Conservation (phyloP, 305 asterid species). For the Fraxinus sp. region DNA sequence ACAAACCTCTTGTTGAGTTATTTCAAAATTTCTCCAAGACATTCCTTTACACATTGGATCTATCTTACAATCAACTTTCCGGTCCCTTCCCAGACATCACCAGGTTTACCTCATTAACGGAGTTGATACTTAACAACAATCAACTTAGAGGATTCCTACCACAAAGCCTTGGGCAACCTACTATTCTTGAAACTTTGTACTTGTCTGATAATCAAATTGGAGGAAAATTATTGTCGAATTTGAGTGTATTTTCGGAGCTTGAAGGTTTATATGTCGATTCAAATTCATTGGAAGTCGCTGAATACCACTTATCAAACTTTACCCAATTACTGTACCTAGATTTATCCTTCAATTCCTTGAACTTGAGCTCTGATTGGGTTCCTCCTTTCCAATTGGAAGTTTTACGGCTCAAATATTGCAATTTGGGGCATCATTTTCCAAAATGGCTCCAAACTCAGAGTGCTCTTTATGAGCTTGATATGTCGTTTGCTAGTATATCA, state of each 20-base stretch:
- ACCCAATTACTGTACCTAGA: not conserved
- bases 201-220: not conserved
- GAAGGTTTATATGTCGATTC: not conserved
- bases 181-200: not conserved
- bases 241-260: not conserved
- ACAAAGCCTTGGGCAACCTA: not conserved
- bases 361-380: slow-evolving; percentile 21
- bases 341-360: slow-evolving; percentile 27
- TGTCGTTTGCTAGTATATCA: slow-evolving; percentile 26
- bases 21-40: slow-evolving; percentile 10
- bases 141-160: not conserved
- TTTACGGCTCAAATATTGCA: slow-evolving; percentile 19
- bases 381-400: slow-evolving; percentile 24
- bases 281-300: slow-evolving; percentile 16
- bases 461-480: slow-evolving; percentile 12
- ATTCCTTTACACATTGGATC: not conserved
- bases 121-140: not conserved
- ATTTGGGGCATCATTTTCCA: slow-evolving; percentile 32
- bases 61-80: not conserved
- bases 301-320: slow-evolving; percentile 5
- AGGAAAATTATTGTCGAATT: not conserved
- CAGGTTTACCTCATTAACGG: not conserved
- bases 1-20: not conserved
- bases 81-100: not conserved
- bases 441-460: slow-evolving; percentile 30